Evolutionary conservation across 1,284 basidiomycete species (phyloP), one percentile per base, ranked within the genome.

Genomic region (Austropuccinia psidii): DNA sequence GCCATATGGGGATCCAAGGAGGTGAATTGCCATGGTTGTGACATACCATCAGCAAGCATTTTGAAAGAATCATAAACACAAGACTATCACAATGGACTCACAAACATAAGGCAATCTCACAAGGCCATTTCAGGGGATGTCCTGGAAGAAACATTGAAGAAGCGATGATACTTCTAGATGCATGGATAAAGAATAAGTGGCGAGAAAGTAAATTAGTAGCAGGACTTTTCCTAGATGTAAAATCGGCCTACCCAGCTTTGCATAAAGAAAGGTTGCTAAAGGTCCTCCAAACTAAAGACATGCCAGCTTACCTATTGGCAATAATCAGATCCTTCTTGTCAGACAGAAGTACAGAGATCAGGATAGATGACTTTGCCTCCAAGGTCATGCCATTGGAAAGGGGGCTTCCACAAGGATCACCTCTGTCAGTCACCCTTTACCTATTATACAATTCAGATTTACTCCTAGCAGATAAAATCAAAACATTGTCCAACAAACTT

Each of bases 391-490:
- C n/a, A 19, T n/a, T 67, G 5, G 17, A 31, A 7, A 27, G 57
- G 35, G 65, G 65, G 5, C 29, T 68, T 5, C 65, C 65, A 21
- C 47, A 68, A 55, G 65, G 65, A 4, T 68, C 50, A 27, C 66
- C 50, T 17, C 49, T 55, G 15, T 55, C 39, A 27, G 35, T 39
- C 7, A 35, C 49, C 31, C 39, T 57, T 13, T 68, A 68, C 39
- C 27, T 57, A n/a, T n/a, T 68, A 21, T 68, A 68, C 27, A 68
- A 68, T 39, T 55, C 49, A 24, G 21, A 21, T n/a, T 27, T 68
- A 5, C 37, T 68, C 31, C 6, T 45, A 41, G 21, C n/a, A 41
- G 24, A 21, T 24, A 8, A 24, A 13, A 17, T 54, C n/a, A 27
- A 31, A 35, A 9, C 43, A 5, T 11, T 27, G 2, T 52, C 50